Conservation (phyloP, 108 stramenopile species). For the Skeletonema grethae region DNA sequence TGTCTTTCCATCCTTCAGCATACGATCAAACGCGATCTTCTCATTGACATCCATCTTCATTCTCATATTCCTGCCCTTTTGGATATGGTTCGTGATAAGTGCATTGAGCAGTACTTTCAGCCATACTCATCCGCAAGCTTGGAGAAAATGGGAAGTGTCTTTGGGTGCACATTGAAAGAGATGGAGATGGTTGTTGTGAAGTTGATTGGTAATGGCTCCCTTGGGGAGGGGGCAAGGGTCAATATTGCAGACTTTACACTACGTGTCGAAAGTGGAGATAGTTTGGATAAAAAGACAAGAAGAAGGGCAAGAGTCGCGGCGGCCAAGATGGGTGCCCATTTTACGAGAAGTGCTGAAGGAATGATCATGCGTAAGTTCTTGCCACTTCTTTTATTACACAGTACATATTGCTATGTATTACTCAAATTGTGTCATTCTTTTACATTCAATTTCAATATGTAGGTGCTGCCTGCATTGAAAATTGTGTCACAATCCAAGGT, state of each 20-base stretch:
- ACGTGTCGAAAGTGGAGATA: constrained; percentile 23
- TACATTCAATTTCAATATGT: not conserved
- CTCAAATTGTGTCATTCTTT: not conserved
- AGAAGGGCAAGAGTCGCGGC: constrained; percentile 38
- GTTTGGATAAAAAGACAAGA: constrained; percentile 19
- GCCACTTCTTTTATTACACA: not conserved
- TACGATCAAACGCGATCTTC: constrained; percentile 20
- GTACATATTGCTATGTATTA: not conserved
- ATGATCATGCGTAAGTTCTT: constrained; percentile 45
- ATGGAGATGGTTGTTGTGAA: constrained; percentile 45
- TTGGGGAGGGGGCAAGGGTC: constrained; percentile 42
- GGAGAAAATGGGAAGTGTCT: constrained; percentile 54
- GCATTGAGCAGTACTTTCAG: constrained; percentile 69
- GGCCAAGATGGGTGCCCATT: constrained; percentile 42
- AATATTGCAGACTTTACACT: constrained; percentile 42
- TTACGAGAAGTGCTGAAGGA: constrained; percentile 42
- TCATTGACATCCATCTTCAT: constrained; percentile 58
- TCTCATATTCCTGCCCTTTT: constrained; percentile 44
- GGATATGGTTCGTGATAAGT: constrained; percentile 59
- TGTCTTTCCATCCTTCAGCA: constrained; percentile 27
- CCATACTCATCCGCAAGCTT: constrained; percentile 70
- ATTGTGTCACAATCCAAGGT: constrained; percentile 20
- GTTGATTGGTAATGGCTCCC: constrained; percentile 22
- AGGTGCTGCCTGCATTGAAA: constrained; percentile 41
- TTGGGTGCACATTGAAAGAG: constrained; percentile 36